A percentile compares a stretch with the other conserved stretches of the same genome.
Conservation (phyloP, 2,329 filamentous ascomycete genomes). For the Diaporthe sp. region DNA sequence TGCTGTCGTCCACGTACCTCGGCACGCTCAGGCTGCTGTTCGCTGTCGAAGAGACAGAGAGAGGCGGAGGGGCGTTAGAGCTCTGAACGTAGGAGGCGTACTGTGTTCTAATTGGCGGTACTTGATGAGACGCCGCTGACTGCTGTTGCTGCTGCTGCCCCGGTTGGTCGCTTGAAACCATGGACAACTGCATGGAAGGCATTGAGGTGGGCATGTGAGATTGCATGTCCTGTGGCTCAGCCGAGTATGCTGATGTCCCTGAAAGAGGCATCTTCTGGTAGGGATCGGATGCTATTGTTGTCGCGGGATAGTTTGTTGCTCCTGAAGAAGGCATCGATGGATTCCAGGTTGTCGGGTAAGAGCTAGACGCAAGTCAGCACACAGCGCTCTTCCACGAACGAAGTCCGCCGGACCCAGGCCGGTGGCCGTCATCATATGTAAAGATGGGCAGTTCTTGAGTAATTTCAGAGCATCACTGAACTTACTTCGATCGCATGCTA, state of each 20-base stretch:
- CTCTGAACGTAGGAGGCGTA: constrained; percentile 67
- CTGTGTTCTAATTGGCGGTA: constrained; percentile 64
- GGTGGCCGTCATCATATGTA: neutral
- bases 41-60: constrained; percentile 59
- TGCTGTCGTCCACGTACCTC: constrained; percentile 67
- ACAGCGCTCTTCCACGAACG: constrained; percentile 40
- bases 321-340: constrained; percentile 64
- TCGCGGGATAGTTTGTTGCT: constrained; percentile 63
- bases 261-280: constrained; percentile 69
- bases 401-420: no score
- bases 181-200: constrained; percentile 66
- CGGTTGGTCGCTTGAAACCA: constrained; percentile 64
- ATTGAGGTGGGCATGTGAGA: constrained; percentile 67
- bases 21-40: constrained; percentile 67
- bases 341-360: constrained; percentile 70
- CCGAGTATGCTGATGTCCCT: constrained; percentile 61
- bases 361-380: constrained; percentile 56
- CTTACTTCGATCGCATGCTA: constrained; percentile 71
- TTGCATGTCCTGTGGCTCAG: constrained; percentile 68
- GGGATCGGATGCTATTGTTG: constrained; percentile 64
- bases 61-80: constrained; percentile 64
- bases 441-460: neutral
- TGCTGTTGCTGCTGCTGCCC: constrained; percentile 44
- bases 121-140: constrained; percentile 31
- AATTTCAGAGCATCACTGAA: constrained; percentile 41